These are phyloP conservation scores for Fusarium devonianum DNA, from an alignment of 2,329 filamentous ascomycete genomes.

Conservation along the genomic window DNA sequence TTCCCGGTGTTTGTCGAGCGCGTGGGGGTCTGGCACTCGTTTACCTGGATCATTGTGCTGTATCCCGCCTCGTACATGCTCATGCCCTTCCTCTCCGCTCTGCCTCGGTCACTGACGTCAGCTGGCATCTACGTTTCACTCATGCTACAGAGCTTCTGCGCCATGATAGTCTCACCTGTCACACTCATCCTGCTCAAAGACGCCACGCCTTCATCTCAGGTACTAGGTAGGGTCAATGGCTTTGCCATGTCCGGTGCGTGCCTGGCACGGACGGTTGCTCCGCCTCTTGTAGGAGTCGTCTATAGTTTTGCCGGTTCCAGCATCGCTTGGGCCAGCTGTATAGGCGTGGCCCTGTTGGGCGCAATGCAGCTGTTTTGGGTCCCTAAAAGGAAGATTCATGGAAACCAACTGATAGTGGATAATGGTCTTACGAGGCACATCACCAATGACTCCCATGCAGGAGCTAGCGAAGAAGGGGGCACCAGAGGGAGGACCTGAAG, in stretches of 20 bases:
- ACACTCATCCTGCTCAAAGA: conserved; percentile 77
- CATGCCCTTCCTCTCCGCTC: conserved; percentile 70
- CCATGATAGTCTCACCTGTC: conserved; percentile 72
- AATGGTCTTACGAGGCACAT: conserved; percentile 26
- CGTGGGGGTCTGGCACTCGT: conserved; percentile 72
- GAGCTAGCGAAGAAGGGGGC: too few relatives aligned
- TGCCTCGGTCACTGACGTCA: conserved; percentile 62
- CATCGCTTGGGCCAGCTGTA: conserved; percentile 52
- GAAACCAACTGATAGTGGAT: conserved; percentile 25
- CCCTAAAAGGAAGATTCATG: conserved; percentile 17
- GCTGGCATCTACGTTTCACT: conserved; percentile 71
- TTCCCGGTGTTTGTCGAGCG: conserved; percentile 70
- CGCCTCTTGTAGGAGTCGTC: conserved; percentile 71
- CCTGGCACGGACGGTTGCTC: conserved; percentile 72
- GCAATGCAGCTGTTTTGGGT: conserved; percentile 34
- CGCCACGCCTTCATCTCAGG: conserved; percentile 67
- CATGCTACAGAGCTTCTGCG: conserved; percentile 70
- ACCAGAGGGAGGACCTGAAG: neutral
- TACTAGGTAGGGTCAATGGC: conserved; percentile 75
- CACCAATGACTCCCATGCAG: conserved; percentile 22
- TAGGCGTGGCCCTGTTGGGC: conserved; percentile 35
- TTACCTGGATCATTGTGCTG: conserved; percentile 68
- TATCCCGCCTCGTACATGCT: conserved; percentile 74
- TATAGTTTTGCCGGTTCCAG: conserved; percentile 66
- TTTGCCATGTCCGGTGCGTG: conserved; percentile 76